These are phyloP conservation scores for Clavaria fumosa DNA, from an alignment of 768 basidiomycete species.

Conservation along the genomic window DNA sequence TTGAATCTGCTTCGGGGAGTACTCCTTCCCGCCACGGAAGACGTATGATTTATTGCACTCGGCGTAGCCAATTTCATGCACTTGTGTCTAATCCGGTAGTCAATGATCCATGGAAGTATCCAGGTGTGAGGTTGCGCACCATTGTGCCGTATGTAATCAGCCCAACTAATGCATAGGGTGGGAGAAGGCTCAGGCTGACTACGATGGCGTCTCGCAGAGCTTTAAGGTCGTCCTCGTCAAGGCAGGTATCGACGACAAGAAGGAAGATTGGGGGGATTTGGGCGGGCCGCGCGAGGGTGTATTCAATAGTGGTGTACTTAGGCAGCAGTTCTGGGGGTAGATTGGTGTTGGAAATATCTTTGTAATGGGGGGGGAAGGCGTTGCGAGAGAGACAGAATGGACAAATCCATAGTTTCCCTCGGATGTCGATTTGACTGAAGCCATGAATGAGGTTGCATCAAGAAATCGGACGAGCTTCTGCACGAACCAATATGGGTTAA, in stretches of 20 bases:
- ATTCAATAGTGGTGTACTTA: conserved; percentile 99
- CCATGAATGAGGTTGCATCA: conserved; percentile 6
- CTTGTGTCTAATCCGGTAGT: conserved; percentile 55
- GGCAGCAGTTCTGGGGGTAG: conserved; percentile 91
- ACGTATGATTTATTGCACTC: conserved; percentile 98
- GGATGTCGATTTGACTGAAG: conserved; percentile 89
- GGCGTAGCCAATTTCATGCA: conserved; percentile 93
- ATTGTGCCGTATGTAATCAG: conserved; percentile 95
- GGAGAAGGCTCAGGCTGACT: conserved; percentile 83
- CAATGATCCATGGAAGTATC: neutral
- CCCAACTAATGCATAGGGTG: conserved; percentile 89
- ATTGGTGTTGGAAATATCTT: conserved; percentile 95
- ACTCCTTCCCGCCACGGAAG: conserved; percentile 96
- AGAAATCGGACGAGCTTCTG: conserved; percentile 6
- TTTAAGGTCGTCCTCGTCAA: conserved; percentile 92
- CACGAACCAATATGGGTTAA: conserved; percentile 91
- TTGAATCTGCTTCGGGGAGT: conserved; percentile 89
- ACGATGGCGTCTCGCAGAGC: conserved; percentile 90
- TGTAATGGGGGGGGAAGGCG: conserved; percentile 96
- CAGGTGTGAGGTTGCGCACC: conserved; percentile 31
- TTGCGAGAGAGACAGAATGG: conserved; percentile 97
- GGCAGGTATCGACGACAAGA: conserved; percentile 93
- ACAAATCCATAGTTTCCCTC: conserved; percentile 98
- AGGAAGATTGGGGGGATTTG: conserved; percentile 94
- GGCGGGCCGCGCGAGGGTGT: conserved; percentile 85